Evolutionary conservation across 352 stramenopile species (phyloP).

Genomic region (Pythium plurisporium): DNA sequence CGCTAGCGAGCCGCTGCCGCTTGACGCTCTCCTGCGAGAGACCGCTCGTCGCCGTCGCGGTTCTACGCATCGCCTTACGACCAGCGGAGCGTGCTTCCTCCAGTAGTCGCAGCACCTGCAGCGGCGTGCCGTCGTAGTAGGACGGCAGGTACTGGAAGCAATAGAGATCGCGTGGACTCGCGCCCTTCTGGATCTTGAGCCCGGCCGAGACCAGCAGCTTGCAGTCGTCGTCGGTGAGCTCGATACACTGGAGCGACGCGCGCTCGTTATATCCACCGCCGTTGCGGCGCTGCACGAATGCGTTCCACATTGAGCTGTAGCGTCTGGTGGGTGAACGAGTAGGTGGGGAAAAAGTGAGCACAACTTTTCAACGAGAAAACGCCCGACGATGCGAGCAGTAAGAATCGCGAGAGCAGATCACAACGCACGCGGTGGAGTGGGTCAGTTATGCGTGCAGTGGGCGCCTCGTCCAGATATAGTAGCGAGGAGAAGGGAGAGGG

Average conservation of each 20-base stretch:
- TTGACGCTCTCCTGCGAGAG: neutral
- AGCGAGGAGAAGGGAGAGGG: neutral
- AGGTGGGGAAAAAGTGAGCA: neutral
- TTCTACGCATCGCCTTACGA: neutral
- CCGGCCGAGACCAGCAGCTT: conserved; percentile 23
- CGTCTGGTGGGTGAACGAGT: neutral
- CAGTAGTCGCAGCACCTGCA: conserved; percentile 29
- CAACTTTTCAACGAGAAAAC: neutral
- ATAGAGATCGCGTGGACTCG: conserved; percentile 27
- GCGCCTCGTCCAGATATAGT: neutral
- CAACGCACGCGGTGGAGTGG: too few species aligned
- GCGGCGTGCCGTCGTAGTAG: conserved; percentile 22
- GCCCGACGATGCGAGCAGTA: neutral
- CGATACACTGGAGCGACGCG: conserved; percentile 17
- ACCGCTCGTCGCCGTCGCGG: neutral
- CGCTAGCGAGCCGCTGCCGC: conserved; percentile 2
- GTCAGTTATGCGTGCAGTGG: neutral
- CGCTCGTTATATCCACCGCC: conserved; percentile 4
- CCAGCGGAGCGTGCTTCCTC: conserved; percentile 12
- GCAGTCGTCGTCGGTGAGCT: conserved; percentile 33
- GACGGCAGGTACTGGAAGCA: conserved; percentile 30
- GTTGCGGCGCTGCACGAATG: conserved; percentile 16
- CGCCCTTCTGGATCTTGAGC: conserved; percentile 22
- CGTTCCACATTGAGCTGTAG: conserved; percentile 12
- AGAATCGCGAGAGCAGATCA: neutral